These are phyloP conservation scores for Fraxinus latifolia DNA, from an alignment of 305 asterid genomes.

Conservation along the genomic window DNA sequence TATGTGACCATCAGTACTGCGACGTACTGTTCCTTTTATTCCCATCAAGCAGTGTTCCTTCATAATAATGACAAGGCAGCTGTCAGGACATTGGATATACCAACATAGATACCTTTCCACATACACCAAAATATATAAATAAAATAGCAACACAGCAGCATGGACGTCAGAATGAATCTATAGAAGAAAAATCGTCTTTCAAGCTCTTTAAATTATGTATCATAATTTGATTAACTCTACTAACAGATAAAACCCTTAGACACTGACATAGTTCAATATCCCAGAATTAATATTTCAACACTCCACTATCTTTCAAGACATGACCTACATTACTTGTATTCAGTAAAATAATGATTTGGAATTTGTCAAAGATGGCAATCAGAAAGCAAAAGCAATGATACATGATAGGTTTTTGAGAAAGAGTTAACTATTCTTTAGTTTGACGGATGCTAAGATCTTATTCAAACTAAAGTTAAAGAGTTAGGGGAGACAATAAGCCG, in stretches of 20 bases:
- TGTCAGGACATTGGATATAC: slow-evolving; percentile 24
- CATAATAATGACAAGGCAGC: slow-evolving; percentile 26
- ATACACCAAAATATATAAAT: neutral
- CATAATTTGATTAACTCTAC: neutral
- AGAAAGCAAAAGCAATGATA: slow-evolving; percentile 4
- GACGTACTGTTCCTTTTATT: slow-evolving; percentile 97
- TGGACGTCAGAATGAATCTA: neutral
- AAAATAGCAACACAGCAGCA: slow-evolving; percentile 4
- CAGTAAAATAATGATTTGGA: neutral
- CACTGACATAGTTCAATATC: neutral
- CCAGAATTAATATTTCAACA: neutral
- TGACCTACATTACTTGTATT: neutral
- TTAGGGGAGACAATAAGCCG: neutral
- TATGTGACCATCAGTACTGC: slow-evolving; percentile 98
- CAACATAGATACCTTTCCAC: neutral
- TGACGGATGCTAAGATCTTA: neutral
- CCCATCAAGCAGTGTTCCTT: slow-evolving; percentile 99
- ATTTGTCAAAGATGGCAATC: neutral
- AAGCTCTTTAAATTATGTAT: neutral
- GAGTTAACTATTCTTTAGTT: neutral
- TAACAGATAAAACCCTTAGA: neutral
- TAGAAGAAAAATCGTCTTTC: neutral
- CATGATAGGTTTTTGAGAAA: slow-evolving; percentile 8
- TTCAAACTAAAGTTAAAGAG: neutral
- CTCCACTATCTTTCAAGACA: neutral